Evolutionary conservation across 352 stramenopile species (phyloP).

Genomic region (Phytopythium delawarense): DNA sequence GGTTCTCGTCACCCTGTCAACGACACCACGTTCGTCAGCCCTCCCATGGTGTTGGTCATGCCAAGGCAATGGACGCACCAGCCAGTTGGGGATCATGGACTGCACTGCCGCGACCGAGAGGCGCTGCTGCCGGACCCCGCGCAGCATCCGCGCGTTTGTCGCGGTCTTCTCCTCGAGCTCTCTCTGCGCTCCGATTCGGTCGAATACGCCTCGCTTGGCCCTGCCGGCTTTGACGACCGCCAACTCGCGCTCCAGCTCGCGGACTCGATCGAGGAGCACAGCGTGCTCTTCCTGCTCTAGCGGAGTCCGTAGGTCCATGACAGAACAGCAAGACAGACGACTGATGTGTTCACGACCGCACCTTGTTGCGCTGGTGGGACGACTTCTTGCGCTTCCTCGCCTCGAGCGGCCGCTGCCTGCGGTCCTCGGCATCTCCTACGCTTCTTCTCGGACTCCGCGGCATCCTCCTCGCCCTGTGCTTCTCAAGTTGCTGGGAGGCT

Average conservation of each 20-base stretch:
- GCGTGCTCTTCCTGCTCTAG: conserved; percentile 2
- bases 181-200: not conserved
- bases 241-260: not conserved
- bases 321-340: not conserved
- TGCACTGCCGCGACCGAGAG: conserved; percentile 12
- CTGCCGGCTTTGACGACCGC: not conserved
- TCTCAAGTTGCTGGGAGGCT: too few species aligned
- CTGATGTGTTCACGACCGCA: not conserved
- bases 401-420: not conserved
- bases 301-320: too few species aligned
- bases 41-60: too few species aligned
- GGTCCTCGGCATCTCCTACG: not conserved
- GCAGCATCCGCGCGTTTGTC: conserved; percentile 10
- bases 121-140: conserved; percentile 10
- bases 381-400: conserved; percentile 4
- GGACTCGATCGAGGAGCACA: not conserved
- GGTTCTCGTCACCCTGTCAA: conserved; percentile 1
- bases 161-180: not conserved
- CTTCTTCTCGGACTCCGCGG: not conserved
- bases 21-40: too few species aligned
- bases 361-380: conserved; percentile 7
- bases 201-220: not conserved
- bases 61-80: conserved; percentile 4
- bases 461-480: not conserved
- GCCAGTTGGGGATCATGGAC: conserved; percentile 16